A percentile compares a stretch with the other conserved stretches of the same genome.
phyloP scores from a whole-genome alignment of 2,329 filamentous ascomycete species.

The Stagonosporopsis cucurbitacearum region DNA sequence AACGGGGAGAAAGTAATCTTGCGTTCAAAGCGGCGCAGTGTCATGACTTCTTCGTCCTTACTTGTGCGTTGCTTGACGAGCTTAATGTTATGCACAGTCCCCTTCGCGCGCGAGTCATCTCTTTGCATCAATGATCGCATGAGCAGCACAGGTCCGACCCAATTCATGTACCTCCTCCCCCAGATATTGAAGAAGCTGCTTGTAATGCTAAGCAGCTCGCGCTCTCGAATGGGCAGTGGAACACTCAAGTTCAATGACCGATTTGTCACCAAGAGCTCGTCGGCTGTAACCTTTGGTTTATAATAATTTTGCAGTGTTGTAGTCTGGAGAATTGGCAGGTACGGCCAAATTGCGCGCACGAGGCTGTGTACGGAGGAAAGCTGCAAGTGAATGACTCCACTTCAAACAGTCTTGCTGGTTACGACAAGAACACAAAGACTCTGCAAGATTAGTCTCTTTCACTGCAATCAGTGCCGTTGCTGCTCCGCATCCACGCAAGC shows the following conservation, averaged over 20 bases:
- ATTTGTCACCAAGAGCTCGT: slow-evolving; percentile 38
- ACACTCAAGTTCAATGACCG: slow-evolving; percentile 39
- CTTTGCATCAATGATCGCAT: slow-evolving; percentile 27
- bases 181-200: slow-evolving; percentile 49
- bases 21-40: slow-evolving; percentile 23
- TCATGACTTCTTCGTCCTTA: slow-evolving; percentile 24
- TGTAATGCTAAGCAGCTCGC: slow-evolving; percentile 44
- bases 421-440: slow-evolving; percentile 31
- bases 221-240: slow-evolving; percentile 41
- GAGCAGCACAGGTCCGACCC: slow-evolving; percentile 49
- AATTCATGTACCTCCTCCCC: slow-evolving; percentile 48
- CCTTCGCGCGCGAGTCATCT: slow-evolving; percentile 16
- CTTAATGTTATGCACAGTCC: slow-evolving; percentile 37
- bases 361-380: slow-evolving; percentile 10
- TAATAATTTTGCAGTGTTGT: slow-evolving; percentile 48
- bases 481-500: slow-evolving; percentile 48
- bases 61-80: slow-evolving; percentile 37
- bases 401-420: slow-evolving; percentile 26
- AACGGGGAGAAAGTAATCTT: slow-evolving; percentile 50
- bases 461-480: slow-evolving; percentile 37
- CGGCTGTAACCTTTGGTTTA: slow-evolving; percentile 43
- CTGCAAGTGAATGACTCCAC: slow-evolving; percentile 39
- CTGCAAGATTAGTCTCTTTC: slow-evolving; percentile 36
- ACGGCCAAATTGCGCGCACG: slow-evolving; percentile 14
- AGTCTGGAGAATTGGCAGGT: slow-evolving; percentile 29